Evolutionary conservation across 345 rosid genomes (phyloP).

Genomic region (Murraya koenigii): DNA sequence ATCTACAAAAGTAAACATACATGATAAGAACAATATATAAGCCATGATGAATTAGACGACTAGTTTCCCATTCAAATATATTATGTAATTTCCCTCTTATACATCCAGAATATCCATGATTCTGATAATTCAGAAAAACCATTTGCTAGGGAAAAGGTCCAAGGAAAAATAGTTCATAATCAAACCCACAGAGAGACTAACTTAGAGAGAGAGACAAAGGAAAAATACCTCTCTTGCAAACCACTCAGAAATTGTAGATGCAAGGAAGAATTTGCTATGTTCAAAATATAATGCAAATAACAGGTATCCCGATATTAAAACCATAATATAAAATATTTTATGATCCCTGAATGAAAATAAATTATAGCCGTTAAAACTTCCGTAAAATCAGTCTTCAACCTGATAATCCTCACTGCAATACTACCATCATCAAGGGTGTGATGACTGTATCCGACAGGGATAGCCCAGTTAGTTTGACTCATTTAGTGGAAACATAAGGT

Average conservation of each 20-base stretch:
- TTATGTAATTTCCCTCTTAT: background rate
- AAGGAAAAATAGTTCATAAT: background rate
- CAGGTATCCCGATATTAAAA: background rate
- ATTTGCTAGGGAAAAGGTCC: background rate
- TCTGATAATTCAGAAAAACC: no score
- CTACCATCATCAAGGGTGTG: background rate
- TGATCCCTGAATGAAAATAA: background rate
- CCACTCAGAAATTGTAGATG: background rate
- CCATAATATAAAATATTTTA: no score
- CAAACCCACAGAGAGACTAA: background rate
- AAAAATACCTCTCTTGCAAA: background rate
- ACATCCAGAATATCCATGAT: no score
- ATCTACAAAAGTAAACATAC: constrained; percentile 45
- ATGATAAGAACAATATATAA: constrained; percentile 15
- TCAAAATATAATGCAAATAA: background rate
- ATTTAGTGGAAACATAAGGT: background rate
- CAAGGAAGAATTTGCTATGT: background rate
- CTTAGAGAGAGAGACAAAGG: background rate
- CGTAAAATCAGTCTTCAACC: no score
- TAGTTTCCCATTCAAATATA: background rate
- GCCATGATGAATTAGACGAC: background rate
- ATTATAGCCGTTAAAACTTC: background rate
- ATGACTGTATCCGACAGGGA: background rate
- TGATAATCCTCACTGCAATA: background rate
- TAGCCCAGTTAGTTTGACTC: background rate